Percentiles rank a stretch among this genome's conserved stretches.
phyloP scores from a whole-genome alignment of 2,329 filamentous ascomycete species.

The Cladophialophora carrionii region DNA sequence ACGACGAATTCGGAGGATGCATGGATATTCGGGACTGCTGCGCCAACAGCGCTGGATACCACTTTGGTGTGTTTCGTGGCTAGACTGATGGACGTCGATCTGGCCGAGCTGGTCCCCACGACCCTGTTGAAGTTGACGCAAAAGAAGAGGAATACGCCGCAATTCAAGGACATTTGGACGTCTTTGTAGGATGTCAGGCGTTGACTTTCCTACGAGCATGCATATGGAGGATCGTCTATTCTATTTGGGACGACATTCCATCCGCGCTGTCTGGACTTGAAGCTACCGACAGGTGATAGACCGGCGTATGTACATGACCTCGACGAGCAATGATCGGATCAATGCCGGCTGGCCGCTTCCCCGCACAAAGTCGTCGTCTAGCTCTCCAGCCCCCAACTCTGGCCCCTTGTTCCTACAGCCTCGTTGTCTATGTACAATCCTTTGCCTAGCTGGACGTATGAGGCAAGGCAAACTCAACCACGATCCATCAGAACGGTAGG shows the following conservation, averaged over 20 bases:
- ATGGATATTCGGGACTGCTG: slow-evolving; percentile 12
- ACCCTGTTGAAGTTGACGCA: slow-evolving; percentile 9
- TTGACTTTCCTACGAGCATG: not conserved
- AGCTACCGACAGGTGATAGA: not conserved
- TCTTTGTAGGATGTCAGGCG: not conserved
- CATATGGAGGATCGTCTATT: not conserved
- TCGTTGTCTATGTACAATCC: not conserved
- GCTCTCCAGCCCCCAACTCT: not conserved
- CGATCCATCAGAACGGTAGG: not conserved
- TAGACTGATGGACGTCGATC: slow-evolving; percentile 12
- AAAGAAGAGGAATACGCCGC: slow-evolving; percentile 1
- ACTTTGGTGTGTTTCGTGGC: slow-evolving; percentile 11
- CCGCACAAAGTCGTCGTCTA: not conserved
- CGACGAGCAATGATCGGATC: not conserved
- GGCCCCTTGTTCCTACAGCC: slow-evolving; percentile 2
- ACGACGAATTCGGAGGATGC: not conserved
- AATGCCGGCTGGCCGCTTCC: not conserved
- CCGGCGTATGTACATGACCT: too few species aligned
- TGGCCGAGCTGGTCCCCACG: slow-evolving; percentile 11
- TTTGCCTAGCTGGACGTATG: not conserved
- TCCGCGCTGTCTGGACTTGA: not conserved
- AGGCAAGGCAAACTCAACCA: not conserved
- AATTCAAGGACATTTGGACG: slow-evolving; percentile 8
- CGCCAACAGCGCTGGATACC: slow-evolving; percentile 13
- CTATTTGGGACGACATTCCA: not conserved